Evolutionary conservation across 306 rosid species (phyloP).

Genomic region (Fragaria nilgerrensis): DNA sequence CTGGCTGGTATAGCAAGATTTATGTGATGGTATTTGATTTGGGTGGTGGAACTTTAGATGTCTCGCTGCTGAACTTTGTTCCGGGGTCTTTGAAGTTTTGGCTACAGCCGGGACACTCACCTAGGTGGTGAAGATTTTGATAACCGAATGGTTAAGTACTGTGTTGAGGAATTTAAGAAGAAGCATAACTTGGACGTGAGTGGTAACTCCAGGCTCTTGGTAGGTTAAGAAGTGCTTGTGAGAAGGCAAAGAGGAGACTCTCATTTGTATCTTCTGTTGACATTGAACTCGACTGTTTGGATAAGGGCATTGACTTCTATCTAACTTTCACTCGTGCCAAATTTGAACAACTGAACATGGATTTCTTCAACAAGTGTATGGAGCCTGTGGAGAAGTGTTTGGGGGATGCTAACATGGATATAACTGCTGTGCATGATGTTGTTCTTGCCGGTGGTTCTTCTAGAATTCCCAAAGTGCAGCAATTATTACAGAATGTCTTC

Average conservation of each 20-base stretch:
- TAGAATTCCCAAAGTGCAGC: background rate
- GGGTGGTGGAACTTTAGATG: slow-evolving; percentile 2
- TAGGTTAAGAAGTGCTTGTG: background rate
- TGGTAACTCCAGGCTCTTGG: background rate
- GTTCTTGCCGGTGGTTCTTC: background rate
- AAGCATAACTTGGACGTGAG: background rate
- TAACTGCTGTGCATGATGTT: background rate
- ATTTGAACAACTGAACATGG: background rate
- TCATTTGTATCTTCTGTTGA: background rate
- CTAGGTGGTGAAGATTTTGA: background rate
- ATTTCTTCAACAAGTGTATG: background rate
- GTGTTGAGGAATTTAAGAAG: background rate
- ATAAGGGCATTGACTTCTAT: background rate
- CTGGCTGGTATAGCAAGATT: background rate
- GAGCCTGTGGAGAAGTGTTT: background rate
- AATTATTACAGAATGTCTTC: background rate
- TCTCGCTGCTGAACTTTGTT: background rate
- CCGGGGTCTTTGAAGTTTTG: background rate
- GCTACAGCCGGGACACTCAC: background rate
- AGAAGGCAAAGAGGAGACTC: background rate
- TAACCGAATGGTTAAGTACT: background rate
- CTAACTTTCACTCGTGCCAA: background rate
- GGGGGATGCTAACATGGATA: background rate
- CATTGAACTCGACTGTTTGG: background rate
- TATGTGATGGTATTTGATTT: background rate